Base-by-base conservation (phyloP, 257 asterid genomes). In the Oldenlandia corymbosa region DNA sequence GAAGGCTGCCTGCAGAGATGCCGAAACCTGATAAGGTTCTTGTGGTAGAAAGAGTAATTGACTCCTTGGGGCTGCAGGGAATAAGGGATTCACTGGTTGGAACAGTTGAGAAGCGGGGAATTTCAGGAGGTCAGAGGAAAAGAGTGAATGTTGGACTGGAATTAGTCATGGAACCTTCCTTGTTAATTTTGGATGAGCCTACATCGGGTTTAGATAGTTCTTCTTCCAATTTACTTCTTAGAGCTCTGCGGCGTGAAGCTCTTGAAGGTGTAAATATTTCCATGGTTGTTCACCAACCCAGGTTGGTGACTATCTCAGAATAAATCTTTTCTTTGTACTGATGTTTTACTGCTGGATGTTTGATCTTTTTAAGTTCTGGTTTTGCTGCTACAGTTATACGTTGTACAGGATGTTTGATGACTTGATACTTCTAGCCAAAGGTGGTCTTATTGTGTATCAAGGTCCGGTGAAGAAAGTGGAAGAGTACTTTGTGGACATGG, bases 221-320 rank as follows among this genome's bases (percentile, higher is more conserved):
- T 56, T 91, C 98, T 58, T 91, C 98, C 79, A 80, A 80, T 70
- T 83, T 91, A 80, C 98, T 91, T 71, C 84, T 91, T 71, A 84
- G 69, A 78, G 98, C 98, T 73, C 98, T 91, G 69, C 76, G 90
- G 68, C 95, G 98, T 27, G 98, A 91, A 80, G 91, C 98, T 79
- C 90, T 88, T 70, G 96, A 88, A 84, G 98, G 98, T 45, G 98
- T 91, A 67, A 91, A 84, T 72, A 79, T 91, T 64, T 88, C 95
- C 81, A 91, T 91, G 98, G 98, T 91, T 61, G 87, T 91, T 83
- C 98, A 91, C 82, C 98, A 91, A 74, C 98, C 98, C 59, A 91
- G 97, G 97, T 83, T 61, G 76, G 68, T 31, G 12, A 27, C 16
- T 39, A 31, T 42, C 28, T 32, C 24, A 31, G 16, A 58, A 5